These are phyloP conservation scores for Beauveria australis DNA, from an alignment of 2,329 filamentous ascomycete genomes.

Conservation along the genomic window DNA sequence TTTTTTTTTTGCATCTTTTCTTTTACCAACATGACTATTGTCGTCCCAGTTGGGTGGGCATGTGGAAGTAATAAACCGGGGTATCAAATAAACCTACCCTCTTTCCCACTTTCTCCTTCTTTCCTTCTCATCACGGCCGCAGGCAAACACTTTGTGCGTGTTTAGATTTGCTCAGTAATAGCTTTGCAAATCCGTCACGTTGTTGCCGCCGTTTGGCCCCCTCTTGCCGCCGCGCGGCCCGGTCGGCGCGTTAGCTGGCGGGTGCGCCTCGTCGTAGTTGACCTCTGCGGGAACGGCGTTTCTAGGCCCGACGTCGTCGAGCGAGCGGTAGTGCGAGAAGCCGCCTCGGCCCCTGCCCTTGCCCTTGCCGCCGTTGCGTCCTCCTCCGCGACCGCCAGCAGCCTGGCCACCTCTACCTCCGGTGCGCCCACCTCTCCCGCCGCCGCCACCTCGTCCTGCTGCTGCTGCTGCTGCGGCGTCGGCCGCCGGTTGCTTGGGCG, in stretches of 20 bases:
- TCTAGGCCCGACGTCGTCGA: conserved; percentile 54
- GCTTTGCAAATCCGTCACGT: conserved; percentile 29
- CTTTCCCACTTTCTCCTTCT: not conserved
- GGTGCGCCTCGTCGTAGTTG: conserved; percentile 39
- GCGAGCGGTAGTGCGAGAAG: conserved; percentile 52
- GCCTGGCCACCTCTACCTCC: conserved; percentile 27
- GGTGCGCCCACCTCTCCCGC: conserved; percentile 17
- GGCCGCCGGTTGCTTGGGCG: conserved; percentile 19
- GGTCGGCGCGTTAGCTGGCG: conserved; percentile 19
- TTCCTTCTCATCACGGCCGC: not conserved
- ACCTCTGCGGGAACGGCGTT: conserved; percentile 35
- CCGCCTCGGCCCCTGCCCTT: conserved; percentile 37
- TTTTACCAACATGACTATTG: too few species aligned
- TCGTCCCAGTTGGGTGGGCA: too few species aligned
- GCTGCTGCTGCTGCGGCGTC: not conserved
- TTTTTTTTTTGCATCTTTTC: too few species aligned
- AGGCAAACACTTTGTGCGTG: not conserved
- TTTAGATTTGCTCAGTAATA: conserved; percentile 26
- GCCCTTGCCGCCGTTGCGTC: conserved; percentile 32
- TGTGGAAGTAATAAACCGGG: too few species aligned
- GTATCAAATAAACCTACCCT: not conserved
- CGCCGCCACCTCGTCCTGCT: conserved; percentile 20
- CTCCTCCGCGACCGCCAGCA: conserved; percentile 18
- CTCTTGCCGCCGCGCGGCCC: conserved; percentile 13
- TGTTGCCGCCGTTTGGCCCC: conserved; percentile 9